A percentile compares a stretch with the other conserved stretches of the same genome.
These are phyloP conservation scores for Citrus medica DNA, from an alignment of 345 rosid species.

Conservation along the genomic window DNA sequence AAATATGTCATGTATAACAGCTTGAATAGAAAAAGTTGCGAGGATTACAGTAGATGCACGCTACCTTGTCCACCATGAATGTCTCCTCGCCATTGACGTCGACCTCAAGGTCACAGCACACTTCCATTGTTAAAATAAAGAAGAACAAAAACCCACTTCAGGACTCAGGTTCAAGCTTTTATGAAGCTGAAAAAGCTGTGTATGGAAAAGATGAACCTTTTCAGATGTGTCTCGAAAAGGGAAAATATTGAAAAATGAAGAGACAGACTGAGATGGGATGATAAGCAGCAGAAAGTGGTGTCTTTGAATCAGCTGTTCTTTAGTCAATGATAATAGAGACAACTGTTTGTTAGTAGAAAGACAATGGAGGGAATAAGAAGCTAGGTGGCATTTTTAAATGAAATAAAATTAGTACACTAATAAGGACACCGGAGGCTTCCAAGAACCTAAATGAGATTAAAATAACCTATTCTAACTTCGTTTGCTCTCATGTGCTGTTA, in stretches of 20 bases:
- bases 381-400: slow-evolving; percentile 1
- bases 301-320: slow-evolving; percentile 13
- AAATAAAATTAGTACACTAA: not conserved
- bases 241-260: not conserved
- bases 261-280: not conserved
- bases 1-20: not conserved
- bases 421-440: not conserved
- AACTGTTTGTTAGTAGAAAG: slow-evolving; percentile 11
- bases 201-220: slow-evolving; percentile 7
- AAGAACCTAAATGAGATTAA: not conserved
- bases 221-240: slow-evolving; percentile 1
- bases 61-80: slow-evolving; percentile 56
- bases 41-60: not conserved
- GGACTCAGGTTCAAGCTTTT: not conserved
- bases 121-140: slow-evolving; percentile 28
- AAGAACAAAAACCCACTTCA: slow-evolving; percentile 3
- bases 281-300: not conserved
- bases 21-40: not conserved
- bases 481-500: not conserved
- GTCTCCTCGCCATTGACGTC: slow-evolving; percentile 53
- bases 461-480: not conserved
- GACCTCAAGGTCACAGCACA: slow-evolving; percentile 43
- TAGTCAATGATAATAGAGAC: slow-evolving; percentile 24
- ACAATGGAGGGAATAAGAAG: slow-evolving; percentile 21
- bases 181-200: not conserved